Conservation (phyloP, 805 yeast species). For the Ogataea polymorpha region DNA sequence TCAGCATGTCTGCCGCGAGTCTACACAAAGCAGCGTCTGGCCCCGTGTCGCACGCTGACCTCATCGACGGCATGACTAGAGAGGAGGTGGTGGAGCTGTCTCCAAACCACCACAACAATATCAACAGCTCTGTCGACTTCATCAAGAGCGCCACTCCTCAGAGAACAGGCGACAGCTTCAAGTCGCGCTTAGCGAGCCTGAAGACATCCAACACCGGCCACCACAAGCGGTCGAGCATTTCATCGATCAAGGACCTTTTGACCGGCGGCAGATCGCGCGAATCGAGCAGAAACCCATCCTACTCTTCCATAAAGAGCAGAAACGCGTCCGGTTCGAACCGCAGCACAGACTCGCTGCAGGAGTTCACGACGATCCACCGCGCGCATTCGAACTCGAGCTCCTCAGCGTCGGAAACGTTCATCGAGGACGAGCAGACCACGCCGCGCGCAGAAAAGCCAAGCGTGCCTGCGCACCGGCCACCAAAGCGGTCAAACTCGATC, state of each 20-base stretch:
- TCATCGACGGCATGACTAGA: conserved; percentile 30
- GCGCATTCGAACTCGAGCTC: conserved; percentile 12
- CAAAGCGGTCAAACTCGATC: conserved; percentile 39
- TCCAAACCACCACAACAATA: conserved; percentile 28
- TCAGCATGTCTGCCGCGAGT: conserved; percentile 34
- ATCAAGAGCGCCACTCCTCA: conserved; percentile 27
- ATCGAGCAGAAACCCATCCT: conserved; percentile 21
- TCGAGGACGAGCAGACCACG: conserved; percentile 12
- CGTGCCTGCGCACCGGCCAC: conserved; percentile 25
- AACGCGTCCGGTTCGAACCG: conserved; percentile 16
- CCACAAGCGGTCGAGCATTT: conserved; percentile 34
- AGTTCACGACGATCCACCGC: conserved; percentile 14
- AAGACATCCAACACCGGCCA: conserved; percentile 21
- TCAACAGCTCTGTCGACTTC: conserved; percentile 38
- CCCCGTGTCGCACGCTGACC: conserved; percentile 18
- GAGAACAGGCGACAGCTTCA: conserved; percentile 27
- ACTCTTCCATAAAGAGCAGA: conserved; percentile 17
- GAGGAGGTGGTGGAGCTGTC: conserved; percentile 34
- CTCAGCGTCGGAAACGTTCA: conserved; percentile 12
- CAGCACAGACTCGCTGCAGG: conserved; percentile 26
- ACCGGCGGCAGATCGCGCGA: conserved; percentile 34
- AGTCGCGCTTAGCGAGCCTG: conserved; percentile 14
- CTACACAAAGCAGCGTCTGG: conserved; percentile 14
- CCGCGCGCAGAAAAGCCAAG: conserved; percentile 12
- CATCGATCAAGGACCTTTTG: conserved; percentile 33